Base-by-base conservation (phyloP, 2,329 filamentous ascomycete genomes). In the Tolypocladium inflatum region DNA sequence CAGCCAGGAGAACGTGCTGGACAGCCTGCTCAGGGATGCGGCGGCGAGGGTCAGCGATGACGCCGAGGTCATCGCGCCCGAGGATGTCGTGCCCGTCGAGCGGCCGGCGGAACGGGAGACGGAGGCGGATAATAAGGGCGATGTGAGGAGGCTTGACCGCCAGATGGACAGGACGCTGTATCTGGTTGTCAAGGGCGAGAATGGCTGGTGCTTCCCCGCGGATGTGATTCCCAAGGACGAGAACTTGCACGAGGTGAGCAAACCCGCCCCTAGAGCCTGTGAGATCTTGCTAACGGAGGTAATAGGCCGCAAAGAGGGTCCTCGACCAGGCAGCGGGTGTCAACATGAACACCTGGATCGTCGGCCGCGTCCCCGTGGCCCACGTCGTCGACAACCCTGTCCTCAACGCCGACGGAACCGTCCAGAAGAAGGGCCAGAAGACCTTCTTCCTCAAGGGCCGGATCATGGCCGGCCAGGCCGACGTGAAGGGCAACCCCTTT, bases 341-440 rank as follows among this genome's bases (percentile, higher is more conserved):
- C 61, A 95, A 99, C 80, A 97, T 99, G 92, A 97, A 97, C 78
- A 97, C 91, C 57, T 99, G 94, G 92, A 84, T 97, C 65, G 89
- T 99, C 55, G 93, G 91, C 60, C 91, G 91, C 66, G 88, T 89
- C 59, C 94, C 94, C 13, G 83, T 97, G 59, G 93, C 92, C 33
- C 89, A 97, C 75, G 76, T 89, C 68, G 79, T 89, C 64, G 77
- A 76, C 61, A 76, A 84, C 62, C 80, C 80, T 65, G 64, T 72
- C 66, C 65, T 78, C 68, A 70, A 73, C 65, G 69, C 73, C 64
- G 74, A 80, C 68, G 71, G 71, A 52, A 67, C 70, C 38, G 66
- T 79, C 52, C 67, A 72, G 59, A 65, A 71, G 63, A 75, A 80
- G 58, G 91, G 90, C 57, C 83, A 88, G 68, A 97, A 96, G 81